phyloP scores from a whole-genome alignment of 164 flowering plant genomes.

The Paratinospora sagittata region DNA sequence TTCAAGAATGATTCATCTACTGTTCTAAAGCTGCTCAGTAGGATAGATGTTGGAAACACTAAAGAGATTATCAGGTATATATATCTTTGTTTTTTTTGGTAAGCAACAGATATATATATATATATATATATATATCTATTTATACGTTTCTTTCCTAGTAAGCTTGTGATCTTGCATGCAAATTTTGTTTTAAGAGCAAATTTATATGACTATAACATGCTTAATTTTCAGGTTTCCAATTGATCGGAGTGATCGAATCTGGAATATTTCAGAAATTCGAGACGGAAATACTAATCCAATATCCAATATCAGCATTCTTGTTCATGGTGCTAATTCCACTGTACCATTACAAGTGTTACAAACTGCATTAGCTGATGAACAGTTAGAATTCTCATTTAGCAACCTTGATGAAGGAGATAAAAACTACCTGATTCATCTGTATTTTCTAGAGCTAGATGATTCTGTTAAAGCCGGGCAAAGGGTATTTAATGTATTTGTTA shows the following conservation, averaged over 20 bases:
- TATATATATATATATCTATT: too few relatives aligned
- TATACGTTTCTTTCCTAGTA: too few relatives aligned
- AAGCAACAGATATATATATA: neutral
- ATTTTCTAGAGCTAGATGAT: slow-evolving; percentile 44
- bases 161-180: too few relatives aligned
- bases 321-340: slow-evolving; percentile 9
- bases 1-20: slow-evolving; percentile 16
- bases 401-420: slow-evolving; percentile 22
- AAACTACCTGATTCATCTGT: slow-evolving; percentile 33
- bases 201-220: neutral
- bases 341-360: slow-evolving; percentile 48
- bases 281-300: neutral
- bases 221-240: slow-evolving; percentile 38
- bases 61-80: slow-evolving; percentile 34
- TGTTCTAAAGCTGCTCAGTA: slow-evolving; percentile 37
- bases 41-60: slow-evolving; percentile 38
- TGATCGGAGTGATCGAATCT: slow-evolving; percentile 51
- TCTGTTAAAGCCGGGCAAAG: slow-evolving; percentile 40
- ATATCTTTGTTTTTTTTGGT: neutral
- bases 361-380: slow-evolving; percentile 34
- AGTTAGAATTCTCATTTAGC: slow-evolving; percentile 29
- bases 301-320: slow-evolving; percentile 5
- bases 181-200: neutral
- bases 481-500: slow-evolving; percentile 47
- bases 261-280: slow-evolving; percentile 23